Evolutionary conservation across 73 alveolate species (phyloP), one percentile per base, ranked within the genome.

Genomic region (Paramecium caudatum): DNA sequence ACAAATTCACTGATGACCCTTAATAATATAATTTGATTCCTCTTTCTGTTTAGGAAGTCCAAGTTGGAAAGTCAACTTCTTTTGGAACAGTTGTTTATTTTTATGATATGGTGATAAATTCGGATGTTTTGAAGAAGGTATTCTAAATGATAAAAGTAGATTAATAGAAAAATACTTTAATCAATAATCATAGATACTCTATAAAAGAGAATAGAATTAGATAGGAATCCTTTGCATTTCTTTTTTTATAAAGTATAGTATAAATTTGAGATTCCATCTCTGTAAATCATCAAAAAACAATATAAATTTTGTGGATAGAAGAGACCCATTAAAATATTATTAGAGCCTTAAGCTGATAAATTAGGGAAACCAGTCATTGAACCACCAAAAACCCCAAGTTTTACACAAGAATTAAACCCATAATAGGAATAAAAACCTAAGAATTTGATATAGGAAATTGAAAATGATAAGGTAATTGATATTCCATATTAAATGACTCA

Each of bases 281-380:
- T 37, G 5, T 36, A 74, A 21, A 43, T 74, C 4, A 74, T 74
- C 5, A 41, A 39, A 12, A 74, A 74, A 37, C 8, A 17, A 41
- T 37, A 23, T 17, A 74, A 74, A 16, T 41, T 36, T 41, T 37
- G 49, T 65, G 83, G 49, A 65, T 4, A 32, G 1, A 74, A 74
- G 8, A 55, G 30, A 8, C 80, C 46, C 2, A 13, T 74, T 9
- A 21, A 74, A 74, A 74, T 74, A 10, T 30, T 37, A 1, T 43
- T 74, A 39, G 88, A 74, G 19, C 46, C 62, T 0, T 37, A 45
- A 21, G 88, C 88, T 1, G 88, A 74, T 74, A 74, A 45, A 65
- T 27, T 13, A 33, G 80, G 46, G 12, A 55, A 23, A 4, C 6
- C 6, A 41, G 49, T 7, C 10, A 41, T 41, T 41, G 8, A 48